These are phyloP conservation scores for Rhizopogon sp. DNA, from an alignment of 768 basidiomycete genomes.

Conservation along the genomic window DNA sequence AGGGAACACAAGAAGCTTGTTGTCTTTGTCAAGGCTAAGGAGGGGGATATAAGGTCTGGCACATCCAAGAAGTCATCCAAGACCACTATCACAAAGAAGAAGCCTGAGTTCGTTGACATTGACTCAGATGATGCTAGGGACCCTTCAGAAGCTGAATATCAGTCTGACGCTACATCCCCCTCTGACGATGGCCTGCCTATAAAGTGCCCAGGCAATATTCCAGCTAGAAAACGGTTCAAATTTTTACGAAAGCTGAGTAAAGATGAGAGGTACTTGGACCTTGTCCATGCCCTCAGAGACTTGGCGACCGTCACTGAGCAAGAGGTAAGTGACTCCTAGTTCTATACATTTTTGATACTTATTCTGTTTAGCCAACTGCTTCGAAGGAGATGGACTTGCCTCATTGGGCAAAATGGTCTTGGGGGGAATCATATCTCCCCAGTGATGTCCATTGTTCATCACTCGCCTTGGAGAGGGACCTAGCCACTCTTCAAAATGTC, in stretches of 20 bases:
- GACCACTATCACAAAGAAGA: no score
- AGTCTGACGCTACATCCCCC: no score
- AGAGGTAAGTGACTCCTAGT: background rate
- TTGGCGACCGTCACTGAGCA: background rate
- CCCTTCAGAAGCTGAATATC: no score
- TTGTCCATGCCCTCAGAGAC: background rate
- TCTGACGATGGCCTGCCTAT: background rate
- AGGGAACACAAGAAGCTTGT: background rate
- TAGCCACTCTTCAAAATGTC: background rate
- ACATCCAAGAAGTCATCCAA: no score
- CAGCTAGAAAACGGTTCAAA: background rate
- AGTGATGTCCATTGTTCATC: background rate
- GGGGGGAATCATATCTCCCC: background rate
- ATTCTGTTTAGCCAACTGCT: background rate
- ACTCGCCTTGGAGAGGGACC: background rate
- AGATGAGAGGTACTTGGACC: background rate
- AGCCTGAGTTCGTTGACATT: no score
- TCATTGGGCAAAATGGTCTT: conserved; percentile 2
- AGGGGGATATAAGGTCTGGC: no score
- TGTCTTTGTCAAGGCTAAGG: background rate
- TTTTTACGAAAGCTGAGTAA: background rate
- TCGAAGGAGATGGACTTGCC: background rate
- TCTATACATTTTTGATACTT: background rate
- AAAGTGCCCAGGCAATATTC: background rate
- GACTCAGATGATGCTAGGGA: no score